A percentile compares a stretch with the other conserved stretches of the same genome.
Evolutionary conservation across 495 filamentous ascomycete genomes (phyloP).

Genomic region (Sporormia fimetaria): DNA sequence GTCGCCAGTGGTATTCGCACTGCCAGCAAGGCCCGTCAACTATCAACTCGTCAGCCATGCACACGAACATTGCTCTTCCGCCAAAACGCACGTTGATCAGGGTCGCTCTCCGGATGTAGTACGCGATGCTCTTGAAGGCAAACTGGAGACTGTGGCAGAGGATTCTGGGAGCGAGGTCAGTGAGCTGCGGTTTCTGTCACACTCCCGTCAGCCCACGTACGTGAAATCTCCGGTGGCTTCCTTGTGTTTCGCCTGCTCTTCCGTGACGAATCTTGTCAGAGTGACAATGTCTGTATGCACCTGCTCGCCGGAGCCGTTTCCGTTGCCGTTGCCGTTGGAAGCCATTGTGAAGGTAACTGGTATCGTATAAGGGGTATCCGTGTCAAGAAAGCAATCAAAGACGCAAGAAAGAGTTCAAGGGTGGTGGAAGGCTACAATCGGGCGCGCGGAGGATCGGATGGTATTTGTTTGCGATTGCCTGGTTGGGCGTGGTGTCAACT

Average conservation of each 20-base stretch:
- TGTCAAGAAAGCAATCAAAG: neutral
- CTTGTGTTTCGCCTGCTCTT: slow-evolving; percentile 85
- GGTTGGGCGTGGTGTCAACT: slow-evolving; percentile 20
- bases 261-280: slow-evolving; percentile 86
- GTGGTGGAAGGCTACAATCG: slow-evolving; percentile 22
- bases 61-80: neutral
- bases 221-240: slow-evolving; percentile 98
- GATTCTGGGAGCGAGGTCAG: slow-evolving; percentile 43
- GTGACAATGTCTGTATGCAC: slow-evolving; percentile 83
- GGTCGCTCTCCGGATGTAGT: slow-evolving; percentile 97
- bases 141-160: slow-evolving; percentile 97
- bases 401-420: neutral
- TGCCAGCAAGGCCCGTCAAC: slow-evolving; percentile 85
- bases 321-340: slow-evolving; percentile 32
- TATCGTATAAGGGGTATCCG: neutral
- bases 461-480: slow-evolving; percentile 18
- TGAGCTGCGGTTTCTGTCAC: slow-evolving; percentile 2
- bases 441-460: slow-evolving; percentile 24
- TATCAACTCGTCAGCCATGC: slow-evolving; percentile 16
- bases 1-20: slow-evolving; percentile 89
- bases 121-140: slow-evolving; percentile 98
- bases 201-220: slow-evolving; percentile 38
- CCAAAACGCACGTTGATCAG: slow-evolving; percentile 65
- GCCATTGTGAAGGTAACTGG: slow-evolving; percentile 16
- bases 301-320: slow-evolving; percentile 32